Base-by-base conservation (phyloP, 306 rosid genomes). In the Lagenaria siceraria region DNA sequence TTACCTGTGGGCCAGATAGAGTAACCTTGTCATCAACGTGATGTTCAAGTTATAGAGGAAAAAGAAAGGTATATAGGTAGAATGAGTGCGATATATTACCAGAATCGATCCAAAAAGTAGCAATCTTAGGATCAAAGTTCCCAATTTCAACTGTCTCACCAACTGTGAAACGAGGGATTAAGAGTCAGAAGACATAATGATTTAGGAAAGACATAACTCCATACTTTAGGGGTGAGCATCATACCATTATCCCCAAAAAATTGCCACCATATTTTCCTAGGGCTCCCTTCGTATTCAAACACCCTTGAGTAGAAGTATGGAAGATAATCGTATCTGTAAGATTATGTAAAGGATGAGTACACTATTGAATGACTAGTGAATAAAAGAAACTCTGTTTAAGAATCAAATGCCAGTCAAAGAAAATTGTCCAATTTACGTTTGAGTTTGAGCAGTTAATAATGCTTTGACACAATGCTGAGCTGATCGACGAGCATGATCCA, bases 191-290 rank as follows among this genome's bases (percentile, higher is more conserved):
- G 60, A 49, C 60, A 48, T 24, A 27, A 72, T 72, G 54, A 49
- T 46, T 14, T 14, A 25, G 76, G 8, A 15, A 48, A 46, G 76
- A 49, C 22, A 46, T 0, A 27, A 72, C 21, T 49, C 8, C 60
- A 27, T 72, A 27, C 75, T n/a, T n/a, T 40, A 10, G 10, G 70
- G 48, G 48, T 25, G 4, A 72, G 35, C 19, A 78, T 80, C 52
- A 80, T 82, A 95, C 97, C 92, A 60, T 86, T 92, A 86, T 92
- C 97, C 66, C 98, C 97, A 3, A 84, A 92, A 83, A 92, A 95
- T 85, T 95, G 99, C 97, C 97, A 95, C 97, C 96, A 92, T 63
- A 95, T 83, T 89, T 90, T 95, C 83, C 96, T 90, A 27, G 85
- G 79, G 84, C 93, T 90, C 73, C 97, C 97, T 89, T 95, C 97